Evolutionary conservation across 2,329 filamentous ascomycete species (phyloP).

Genomic region (Dactylellina parvicollis): DNA sequence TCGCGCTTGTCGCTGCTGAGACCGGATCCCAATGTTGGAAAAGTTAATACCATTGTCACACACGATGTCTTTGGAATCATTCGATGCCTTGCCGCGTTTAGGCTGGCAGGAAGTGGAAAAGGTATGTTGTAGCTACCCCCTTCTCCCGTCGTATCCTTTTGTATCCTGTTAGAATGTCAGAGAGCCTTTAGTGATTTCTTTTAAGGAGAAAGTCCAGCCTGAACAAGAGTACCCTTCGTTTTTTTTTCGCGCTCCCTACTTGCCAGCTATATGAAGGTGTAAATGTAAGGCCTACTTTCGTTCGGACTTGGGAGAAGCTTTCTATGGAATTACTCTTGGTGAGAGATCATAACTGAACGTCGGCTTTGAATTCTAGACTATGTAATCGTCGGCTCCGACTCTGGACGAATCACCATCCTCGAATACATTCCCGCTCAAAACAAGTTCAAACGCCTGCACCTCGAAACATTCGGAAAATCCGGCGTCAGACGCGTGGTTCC

Average conservation of each 20-base stretch:
- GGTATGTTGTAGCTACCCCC: conserved; percentile 71
- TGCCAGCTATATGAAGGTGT: conserved; percentile 41
- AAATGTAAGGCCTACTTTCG: conserved; percentile 47
- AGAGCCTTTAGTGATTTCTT: conserved; percentile 70
- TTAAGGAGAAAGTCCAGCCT: conserved; percentile 67
- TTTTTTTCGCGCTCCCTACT: conserved; percentile 50
- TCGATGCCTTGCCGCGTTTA: conserved; percentile 84
- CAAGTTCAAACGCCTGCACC: conserved; percentile 85
- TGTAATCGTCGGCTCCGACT: conserved; percentile 93
- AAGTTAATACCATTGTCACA: conserved; percentile 83
- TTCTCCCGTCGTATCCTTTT: conserved; percentile 57
- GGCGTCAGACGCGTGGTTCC: conserved; percentile 92
- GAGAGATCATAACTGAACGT: conserved; percentile 44
- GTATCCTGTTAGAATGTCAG: conserved; percentile 66
- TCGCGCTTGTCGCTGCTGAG: conserved; percentile 88
- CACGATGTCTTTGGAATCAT: conserved; percentile 98
- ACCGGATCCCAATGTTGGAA: conserved; percentile 84
- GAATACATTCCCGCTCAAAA: conserved; percentile 90
- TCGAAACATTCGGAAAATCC: conserved; percentile 98
- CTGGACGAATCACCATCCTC: conserved; percentile 90
- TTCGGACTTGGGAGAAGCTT: conserved; percentile 10
- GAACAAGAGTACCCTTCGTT: conserved; percentile 62
- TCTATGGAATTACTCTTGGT: too few relatives aligned
- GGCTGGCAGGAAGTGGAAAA: conserved; percentile 92
- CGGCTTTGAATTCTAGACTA: conserved; percentile 73